Evolutionary conservation across 176 grass and related monocot species (phyloP).

Genomic region (Olyra latifolia): DNA sequence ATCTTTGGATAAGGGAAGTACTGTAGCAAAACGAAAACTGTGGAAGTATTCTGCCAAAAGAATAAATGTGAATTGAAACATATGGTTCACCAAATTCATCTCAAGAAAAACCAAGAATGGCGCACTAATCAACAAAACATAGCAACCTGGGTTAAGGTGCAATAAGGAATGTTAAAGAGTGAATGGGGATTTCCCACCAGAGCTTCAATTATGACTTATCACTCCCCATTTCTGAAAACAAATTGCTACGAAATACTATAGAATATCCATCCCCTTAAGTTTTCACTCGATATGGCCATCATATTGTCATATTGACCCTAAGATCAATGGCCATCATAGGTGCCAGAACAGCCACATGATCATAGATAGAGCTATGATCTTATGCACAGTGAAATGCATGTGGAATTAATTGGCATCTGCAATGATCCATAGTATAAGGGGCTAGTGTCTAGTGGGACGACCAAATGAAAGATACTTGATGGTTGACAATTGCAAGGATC

Average conservation of each 20-base stretch:
- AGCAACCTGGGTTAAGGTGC: neutral
- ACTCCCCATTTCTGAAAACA: neutral
- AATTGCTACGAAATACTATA: neutral
- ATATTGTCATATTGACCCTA: neutral
- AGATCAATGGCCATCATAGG: neutral
- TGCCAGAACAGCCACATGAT: neutral
- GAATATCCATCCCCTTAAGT: neutral
- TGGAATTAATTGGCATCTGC: neutral
- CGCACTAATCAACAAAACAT: slow-evolving; percentile 5
- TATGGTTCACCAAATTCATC: slow-evolving; percentile 4
- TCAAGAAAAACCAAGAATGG: slow-evolving; percentile 13
- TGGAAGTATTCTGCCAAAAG: too few relatives aligned
- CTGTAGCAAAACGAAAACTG: neutral
- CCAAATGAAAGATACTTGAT: neutral
- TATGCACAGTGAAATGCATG: neutral
- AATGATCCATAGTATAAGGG: neutral
- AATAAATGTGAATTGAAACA: neutral
- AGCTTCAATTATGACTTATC: neutral
- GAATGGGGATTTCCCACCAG: neutral
- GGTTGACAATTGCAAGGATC: neutral
- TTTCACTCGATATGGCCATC: neutral
- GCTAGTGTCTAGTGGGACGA: neutral
- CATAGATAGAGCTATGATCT: neutral
- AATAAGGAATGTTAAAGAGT: slow-evolving; percentile 1
- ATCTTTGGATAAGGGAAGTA: neutral